Evolutionary conservation across 768 basidiomycete genomes (phyloP).

Genomic region (Leccinellum albellum): DNA sequence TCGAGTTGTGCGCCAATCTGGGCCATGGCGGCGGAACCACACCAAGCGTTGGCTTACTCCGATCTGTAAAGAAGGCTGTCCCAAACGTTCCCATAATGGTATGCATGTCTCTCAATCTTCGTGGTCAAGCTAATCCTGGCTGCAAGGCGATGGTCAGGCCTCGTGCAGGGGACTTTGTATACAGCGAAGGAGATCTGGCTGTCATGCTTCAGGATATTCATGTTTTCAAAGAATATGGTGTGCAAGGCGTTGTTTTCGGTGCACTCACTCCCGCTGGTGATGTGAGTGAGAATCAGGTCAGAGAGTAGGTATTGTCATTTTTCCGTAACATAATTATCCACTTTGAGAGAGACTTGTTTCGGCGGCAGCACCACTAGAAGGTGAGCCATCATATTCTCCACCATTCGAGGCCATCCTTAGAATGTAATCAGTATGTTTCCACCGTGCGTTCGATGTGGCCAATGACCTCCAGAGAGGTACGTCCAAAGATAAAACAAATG

Average conservation of each 20-base stretch:
- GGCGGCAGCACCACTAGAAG: conserved; percentile 59
- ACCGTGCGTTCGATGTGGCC: conserved; percentile 77
- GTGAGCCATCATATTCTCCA: conserved; percentile 31
- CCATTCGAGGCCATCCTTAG: neutral
- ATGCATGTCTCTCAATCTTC: conserved; percentile 28
- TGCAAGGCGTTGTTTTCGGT: conserved; percentile 67
- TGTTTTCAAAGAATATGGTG: conserved; percentile 51
- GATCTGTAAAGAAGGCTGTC: conserved; percentile 46
- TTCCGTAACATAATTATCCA: conserved; percentile 1
- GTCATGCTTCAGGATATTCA: conserved; percentile 76
- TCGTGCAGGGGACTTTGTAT: conserved; percentile 75
- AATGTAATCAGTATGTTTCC: conserved; percentile 63
- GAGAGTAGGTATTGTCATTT: conserved; percentile 30
- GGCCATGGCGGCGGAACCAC: conserved; percentile 78
- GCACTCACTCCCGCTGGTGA: conserved; percentile 53
- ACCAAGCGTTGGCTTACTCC: conserved; percentile 72
- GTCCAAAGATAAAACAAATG: neutral
- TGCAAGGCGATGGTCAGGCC: conserved; percentile 76
- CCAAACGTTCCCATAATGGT: conserved; percentile 69
- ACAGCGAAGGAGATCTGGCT: conserved; percentile 58
- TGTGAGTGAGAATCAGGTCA: conserved; percentile 57
- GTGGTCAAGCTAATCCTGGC: neutral
- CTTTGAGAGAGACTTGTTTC: conserved; percentile 44
- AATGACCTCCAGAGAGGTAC: conserved; percentile 50
- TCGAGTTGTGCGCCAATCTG: conserved; percentile 74